Evolutionary conservation across 2,329 filamentous ascomycete genomes (phyloP).

Genomic region (Fusarium miscanthi): DNA sequence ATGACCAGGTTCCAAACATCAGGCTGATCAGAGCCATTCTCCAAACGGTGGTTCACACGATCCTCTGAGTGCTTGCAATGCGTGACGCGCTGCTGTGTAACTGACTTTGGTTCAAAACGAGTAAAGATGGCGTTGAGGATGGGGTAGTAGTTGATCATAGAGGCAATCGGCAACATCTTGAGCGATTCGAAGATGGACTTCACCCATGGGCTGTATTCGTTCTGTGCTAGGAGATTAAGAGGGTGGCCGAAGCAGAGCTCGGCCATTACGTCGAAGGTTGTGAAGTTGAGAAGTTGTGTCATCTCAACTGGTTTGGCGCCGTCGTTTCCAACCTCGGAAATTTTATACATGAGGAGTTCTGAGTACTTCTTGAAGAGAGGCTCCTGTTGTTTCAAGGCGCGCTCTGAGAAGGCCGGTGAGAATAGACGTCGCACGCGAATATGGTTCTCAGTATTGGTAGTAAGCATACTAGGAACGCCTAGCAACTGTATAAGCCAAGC

Average conservation of each 20-base stretch:
- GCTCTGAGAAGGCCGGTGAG: constrained; percentile 18
- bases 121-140: constrained; percentile 5
- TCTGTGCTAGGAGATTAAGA: constrained; percentile 40
- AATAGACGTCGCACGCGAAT: constrained; percentile 7
- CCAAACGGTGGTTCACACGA: not conserved
- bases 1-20: constrained; percentile 24
- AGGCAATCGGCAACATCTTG: not conserved
- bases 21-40: constrained; percentile 18
- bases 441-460: not conserved
- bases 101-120: constrained; percentile 1
- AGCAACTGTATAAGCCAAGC: not conserved
- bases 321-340: constrained; percentile 7
- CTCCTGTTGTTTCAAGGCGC: constrained; percentile 21
- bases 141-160: constrained; percentile 17
- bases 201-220: constrained; percentile 45
- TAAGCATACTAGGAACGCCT: constrained; percentile 26
- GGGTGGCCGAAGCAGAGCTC: constrained; percentile 45
- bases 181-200: constrained; percentile 34
- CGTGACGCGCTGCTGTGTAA: not conserved
- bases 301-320: constrained; percentile 13
- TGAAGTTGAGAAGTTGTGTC: constrained; percentile 16
- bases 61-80: constrained; percentile 16
- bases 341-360: constrained; percentile 13
- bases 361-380: constrained; percentile 16
- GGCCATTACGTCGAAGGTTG: constrained; percentile 46